A percentile compares a stretch with the other conserved stretches of the same genome.
These are phyloP conservation scores for Straminergon stramineum DNA, from an alignment of 225 moss, liverwort and hornwort genomes.

Conservation along the genomic window DNA sequence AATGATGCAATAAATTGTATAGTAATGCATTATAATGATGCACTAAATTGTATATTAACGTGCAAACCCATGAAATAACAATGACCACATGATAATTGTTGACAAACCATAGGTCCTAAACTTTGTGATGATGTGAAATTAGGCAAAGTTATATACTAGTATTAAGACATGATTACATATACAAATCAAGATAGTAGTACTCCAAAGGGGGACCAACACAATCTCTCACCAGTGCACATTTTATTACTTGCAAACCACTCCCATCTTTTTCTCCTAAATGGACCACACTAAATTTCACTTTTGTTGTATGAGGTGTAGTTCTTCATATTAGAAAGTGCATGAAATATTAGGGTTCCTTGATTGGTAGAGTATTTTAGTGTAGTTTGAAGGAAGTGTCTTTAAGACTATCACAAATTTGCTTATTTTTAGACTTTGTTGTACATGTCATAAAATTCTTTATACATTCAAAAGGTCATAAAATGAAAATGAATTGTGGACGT, in stretches of 20 bases:
- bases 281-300: not conserved
- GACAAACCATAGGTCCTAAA: too few species aligned
- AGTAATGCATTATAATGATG: too few species aligned
- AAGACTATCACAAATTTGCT: too few species aligned
- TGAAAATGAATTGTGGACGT: not conserved
- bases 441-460: not conserved
- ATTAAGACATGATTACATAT: not conserved
- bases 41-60: too few species aligned
- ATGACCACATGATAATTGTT: too few species aligned
- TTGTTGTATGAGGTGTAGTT: not conserved
- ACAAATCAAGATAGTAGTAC: not conserved
- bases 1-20: too few species aligned
- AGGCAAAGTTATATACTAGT: too few species aligned
- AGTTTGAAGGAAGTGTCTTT: not conserved
- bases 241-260: not conserved
- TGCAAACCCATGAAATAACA: too few species aligned
- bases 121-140: too few species aligned
- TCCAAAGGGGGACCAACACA: not conserved
- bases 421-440: not conserved
- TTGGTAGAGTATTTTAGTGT: not conserved
- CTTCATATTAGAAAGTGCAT: not conserved
- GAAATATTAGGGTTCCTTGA: not conserved
- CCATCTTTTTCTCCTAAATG: too few species aligned
- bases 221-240: not conserved
- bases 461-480: not conserved